Percentiles rank a stretch among this genome's conserved stretches.
Conservation (phyloP, 805 yeast genomes). For the Saturnispora sanitii region DNA sequence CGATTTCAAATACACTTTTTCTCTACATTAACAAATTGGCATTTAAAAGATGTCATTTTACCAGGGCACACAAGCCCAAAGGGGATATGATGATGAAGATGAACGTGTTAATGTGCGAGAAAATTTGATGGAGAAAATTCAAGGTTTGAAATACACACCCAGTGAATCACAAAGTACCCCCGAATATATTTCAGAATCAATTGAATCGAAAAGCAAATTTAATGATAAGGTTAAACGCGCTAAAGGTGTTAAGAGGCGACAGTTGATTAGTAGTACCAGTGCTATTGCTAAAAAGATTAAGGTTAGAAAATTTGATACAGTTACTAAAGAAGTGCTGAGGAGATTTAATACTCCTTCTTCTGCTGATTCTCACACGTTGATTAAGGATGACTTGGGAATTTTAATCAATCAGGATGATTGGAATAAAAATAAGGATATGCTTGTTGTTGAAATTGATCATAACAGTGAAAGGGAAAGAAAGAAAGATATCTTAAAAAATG, state of each 20-base stretch:
- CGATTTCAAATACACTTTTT: not conserved
- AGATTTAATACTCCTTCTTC: slow-evolving; percentile 4
- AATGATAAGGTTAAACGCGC: not conserved
- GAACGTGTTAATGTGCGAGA: not conserved
- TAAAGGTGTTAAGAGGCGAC: not conserved
- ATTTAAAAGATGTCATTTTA: not conserved
- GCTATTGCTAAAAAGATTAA: not conserved
- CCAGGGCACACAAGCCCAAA: slow-evolving; percentile 4
- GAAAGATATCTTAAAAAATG: slow-evolving; percentile 1
- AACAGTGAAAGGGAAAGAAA: slow-evolving; percentile 1
- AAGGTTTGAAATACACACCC: not conserved
- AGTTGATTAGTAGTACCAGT: not conserved
- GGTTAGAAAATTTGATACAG: slow-evolving; percentile 7
- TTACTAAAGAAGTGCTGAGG: slow-evolving; percentile 7
- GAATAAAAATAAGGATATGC: slow-evolving; percentile 1
- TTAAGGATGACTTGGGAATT: slow-evolving; percentile 1
- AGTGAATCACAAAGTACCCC: not conserved
- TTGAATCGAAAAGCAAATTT: not conserved
- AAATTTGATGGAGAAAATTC: not conserved
- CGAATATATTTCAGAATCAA: not conserved
- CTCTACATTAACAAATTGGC: not conserved
- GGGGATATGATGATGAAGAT: slow-evolving; percentile 4
- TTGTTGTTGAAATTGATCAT: not conserved
- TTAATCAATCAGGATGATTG: slow-evolving; percentile 9
- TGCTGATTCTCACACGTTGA: too few relatives aligned